Conservation (phyloP, 2,329 filamentous ascomycete species). For the Fusarium cyanostomum region DNA sequence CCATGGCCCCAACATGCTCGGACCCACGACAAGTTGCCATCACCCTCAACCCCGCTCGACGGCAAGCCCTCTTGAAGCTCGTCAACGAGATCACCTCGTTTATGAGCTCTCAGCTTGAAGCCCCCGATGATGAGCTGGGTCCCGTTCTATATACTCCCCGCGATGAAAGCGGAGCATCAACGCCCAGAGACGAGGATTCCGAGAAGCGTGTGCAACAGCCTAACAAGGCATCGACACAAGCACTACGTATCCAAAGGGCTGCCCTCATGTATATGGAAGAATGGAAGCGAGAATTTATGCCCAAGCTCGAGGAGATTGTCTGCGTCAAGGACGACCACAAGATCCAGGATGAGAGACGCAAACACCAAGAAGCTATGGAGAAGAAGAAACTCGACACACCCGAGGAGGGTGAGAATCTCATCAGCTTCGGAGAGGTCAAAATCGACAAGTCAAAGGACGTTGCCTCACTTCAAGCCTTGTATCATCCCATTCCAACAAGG, state of each 20-base stretch:
- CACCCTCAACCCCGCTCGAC: conserved; percentile 61
- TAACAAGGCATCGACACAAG: conserved; percentile 37
- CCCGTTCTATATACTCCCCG: conserved; percentile 39
- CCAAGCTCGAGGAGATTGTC: conserved; percentile 74
- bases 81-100: conserved; percentile 61
- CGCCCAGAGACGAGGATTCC: conserved; percentile 14
- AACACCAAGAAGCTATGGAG: conserved; percentile 55
- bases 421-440: conserved; percentile 51
- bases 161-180: conserved; percentile 21
- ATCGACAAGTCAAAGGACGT: conserved; percentile 52
- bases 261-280: conserved; percentile 76
- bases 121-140: conserved; percentile 46
- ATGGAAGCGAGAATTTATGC: conserved; percentile 79
- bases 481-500: conserved; percentile 63
- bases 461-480: conserved; percentile 59
- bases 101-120: conserved; percentile 63
- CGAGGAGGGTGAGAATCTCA: conserved; percentile 51
- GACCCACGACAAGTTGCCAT: conserved; percentile 66
- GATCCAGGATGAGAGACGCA: conserved; percentile 57
- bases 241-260: conserved; percentile 54
- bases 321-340: conserved; percentile 59
- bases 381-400: conserved; percentile 49
- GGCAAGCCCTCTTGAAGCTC: conserved; percentile 61
- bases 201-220: conserved; percentile 24
- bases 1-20: conserved; percentile 63